Base-by-base conservation (phyloP, 1,284 basidiomycete genomes). In the Ustilago loliicola region DNA sequence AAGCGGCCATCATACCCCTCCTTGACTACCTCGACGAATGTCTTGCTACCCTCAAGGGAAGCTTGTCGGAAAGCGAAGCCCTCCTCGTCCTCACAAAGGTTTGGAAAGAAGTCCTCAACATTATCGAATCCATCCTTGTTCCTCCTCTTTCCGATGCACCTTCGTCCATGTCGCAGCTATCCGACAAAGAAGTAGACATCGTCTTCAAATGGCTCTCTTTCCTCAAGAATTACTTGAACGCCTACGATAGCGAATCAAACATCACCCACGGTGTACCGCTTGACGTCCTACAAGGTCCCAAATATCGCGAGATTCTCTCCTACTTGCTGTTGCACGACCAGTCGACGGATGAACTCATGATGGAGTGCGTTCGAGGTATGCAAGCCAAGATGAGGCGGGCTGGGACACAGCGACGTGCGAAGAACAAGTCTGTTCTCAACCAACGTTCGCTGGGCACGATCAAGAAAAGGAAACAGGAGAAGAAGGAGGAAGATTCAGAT, bases 21-120 rank as follows among this genome's bases (percentile, higher is more conserved):
- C 94, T 99, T 83, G 96, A 99, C 86, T 99, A 98, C 88, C 93
- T 99, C 72, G 96, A 99, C 74, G 92, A 93, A 38, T 98, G 97
- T 83, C 90, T 98, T 60, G 93, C 94, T 76, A 95, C 94, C 6
- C 89, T 99, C 56, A 96, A 97, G 82, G 94, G 93, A 15, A 92
- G 93, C 68, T 88, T 99, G 57, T 93, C 92, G 69, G 80, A 82
- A 30, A 45, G 40, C 47, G 80, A 83, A 48, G 94, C 95, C 88
- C 93, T 95, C 86, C 92, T 92, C 89, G 95, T 98, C 65, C 95
- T 99, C 91, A 91, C 91, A 55, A 91, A 93, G 72, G 90, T 97
- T 53, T 99, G 97, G 97, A 99, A 99, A 88, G 96, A 98, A 87
- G 93, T 99, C 64, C 87, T 99, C 77, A 90, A 89, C 48, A 91